Base-by-base conservation (phyloP, 1,139 yeast genomes). In the Petasospora fabianii region DNA sequence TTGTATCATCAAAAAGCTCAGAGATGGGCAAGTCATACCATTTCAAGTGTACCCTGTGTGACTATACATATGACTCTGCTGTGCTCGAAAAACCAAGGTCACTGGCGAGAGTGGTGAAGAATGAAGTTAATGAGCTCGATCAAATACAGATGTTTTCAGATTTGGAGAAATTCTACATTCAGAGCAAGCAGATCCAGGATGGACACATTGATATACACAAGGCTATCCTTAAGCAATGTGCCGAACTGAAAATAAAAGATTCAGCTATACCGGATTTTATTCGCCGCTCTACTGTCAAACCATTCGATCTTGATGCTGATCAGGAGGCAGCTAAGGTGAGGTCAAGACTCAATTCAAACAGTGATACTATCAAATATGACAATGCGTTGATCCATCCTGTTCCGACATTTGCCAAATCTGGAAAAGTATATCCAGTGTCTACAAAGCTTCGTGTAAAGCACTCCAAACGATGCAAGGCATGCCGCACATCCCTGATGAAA, bases 11-110 rank as follows among this genome's bases (percentile, higher is more conserved):
- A 16, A 29, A 17, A 13, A 31, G 27, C 17, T 13, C 20, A 10
- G 20, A 21, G 10, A 33, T 30, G 6, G 32, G 30, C 14, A 39
- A 31, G 32, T 12, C 11, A 2, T 39, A 24, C 33, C 39, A 34
- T 3, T 55, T 64, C 32, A 45, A 41, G n/a, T 66, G 69, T 39
- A 24, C 47, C 2, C 19, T 34, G 9, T 61, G 66, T 38, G 28
- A 35, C 0, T 65, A 57, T 53, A 35, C 17, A 1, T 62, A 51
- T 36, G 47, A 48, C 12, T 53, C 64, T 0, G 57, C 54, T 3
- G 31, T 50, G 1, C 43, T 54, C 24, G 47, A 44, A 6, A 60
- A 53, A 34, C 64, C 64, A 4, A 58, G 58, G 26, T 46, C 62
- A 1, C 38, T 65, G 30, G 33, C 47, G 1, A 49, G 55, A 4